phyloP scores from a whole-genome alignment of 2,329 filamentous ascomycete genomes.

The Daldinia sp. region DNA sequence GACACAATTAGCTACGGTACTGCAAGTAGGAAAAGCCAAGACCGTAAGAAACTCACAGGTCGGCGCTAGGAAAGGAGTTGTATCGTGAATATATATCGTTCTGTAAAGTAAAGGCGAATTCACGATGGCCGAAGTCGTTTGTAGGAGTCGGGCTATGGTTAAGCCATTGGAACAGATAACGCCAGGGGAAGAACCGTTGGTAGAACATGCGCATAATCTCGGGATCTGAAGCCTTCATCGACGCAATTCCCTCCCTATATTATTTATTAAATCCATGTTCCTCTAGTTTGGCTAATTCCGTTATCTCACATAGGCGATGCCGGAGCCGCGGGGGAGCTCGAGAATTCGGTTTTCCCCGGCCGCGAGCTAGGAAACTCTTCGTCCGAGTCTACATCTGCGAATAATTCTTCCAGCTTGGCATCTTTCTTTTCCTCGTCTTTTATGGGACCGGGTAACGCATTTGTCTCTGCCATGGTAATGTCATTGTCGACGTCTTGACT shows the following conservation, averaged over 20 bases:
- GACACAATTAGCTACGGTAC: not conserved
- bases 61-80: slow-evolving; percentile 69
- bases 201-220: slow-evolving; percentile 95
- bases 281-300: not conserved
- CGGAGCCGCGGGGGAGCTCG: slow-evolving; percentile 54
- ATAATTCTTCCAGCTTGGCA: slow-evolving; percentile 66
- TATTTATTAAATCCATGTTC: slow-evolving; percentile 29
- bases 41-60: slow-evolving; percentile 53
- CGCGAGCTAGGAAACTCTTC: slow-evolving; percentile 66
- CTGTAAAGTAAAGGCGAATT: slow-evolving; percentile 94
- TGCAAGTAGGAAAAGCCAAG: not conserved
- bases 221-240: slow-evolving; percentile 70
- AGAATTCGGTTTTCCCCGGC: slow-evolving; percentile 47
- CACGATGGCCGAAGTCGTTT: slow-evolving; percentile 88
- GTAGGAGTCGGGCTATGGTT: slow-evolving; percentile 90
- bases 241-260: slow-evolving; percentile 47
- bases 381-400: slow-evolving; percentile 66
- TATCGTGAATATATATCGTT: slow-evolving; percentile 94
- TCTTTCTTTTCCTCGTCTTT: slow-evolving; percentile 51
- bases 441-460: slow-evolving; percentile 28
- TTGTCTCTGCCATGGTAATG: slow-evolving; percentile 52
- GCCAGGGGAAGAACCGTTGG: slow-evolving; percentile 93
- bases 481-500: slow-evolving; percentile 47
- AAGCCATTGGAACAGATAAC: slow-evolving; percentile 95
- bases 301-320: slow-evolving; percentile 54